Evolutionary conservation across 441 rosid species (phyloP).

Genomic region (Mallotus japonicus): DNA sequence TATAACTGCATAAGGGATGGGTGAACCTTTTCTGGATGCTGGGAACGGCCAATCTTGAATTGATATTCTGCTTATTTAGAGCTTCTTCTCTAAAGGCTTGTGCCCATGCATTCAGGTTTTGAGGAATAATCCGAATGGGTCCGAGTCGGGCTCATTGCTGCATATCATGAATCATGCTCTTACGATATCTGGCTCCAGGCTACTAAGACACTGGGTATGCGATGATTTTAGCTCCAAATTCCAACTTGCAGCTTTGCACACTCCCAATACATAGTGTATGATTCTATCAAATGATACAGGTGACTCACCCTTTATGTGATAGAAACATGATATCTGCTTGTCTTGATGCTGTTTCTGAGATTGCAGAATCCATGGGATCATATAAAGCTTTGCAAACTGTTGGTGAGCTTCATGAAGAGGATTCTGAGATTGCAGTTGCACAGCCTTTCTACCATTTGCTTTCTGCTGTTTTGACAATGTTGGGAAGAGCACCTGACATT

Average conservation of each 20-base stretch:
- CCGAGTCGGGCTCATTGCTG: slow-evolving; percentile 77
- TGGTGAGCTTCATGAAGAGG: slow-evolving; percentile 40
- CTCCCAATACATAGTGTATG: slow-evolving; percentile 9
- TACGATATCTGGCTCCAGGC: slow-evolving; percentile 83
- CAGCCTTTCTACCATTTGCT: slow-evolving; percentile 50
- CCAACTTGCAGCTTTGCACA: slow-evolving; percentile 20
- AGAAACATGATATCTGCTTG: slow-evolving; percentile 79
- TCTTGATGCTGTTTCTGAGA: slow-evolving; percentile 98
- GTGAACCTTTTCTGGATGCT: background rate
- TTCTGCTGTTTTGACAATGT: slow-evolving; percentile 65
- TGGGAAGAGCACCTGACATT: slow-evolving; percentile 80
- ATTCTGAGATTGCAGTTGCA: slow-evolving; percentile 35
- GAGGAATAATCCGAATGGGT: slow-evolving; percentile 73
- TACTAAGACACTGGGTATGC: slow-evolving; percentile 88
- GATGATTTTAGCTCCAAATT: slow-evolving; percentile 1
- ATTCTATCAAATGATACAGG: slow-evolving; percentile 47
- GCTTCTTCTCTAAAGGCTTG: slow-evolving; percentile 17
- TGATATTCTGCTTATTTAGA: background rate
- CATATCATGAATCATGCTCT: slow-evolving; percentile 70
- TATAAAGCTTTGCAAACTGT: slow-evolving; percentile 40
- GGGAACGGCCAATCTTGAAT: background rate
- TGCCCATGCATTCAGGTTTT: slow-evolving; percentile 58
- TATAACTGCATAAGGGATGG: background rate
- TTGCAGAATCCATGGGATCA: slow-evolving; percentile 72
- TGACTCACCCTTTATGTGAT: slow-evolving; percentile 84